phyloP scores from a whole-genome alignment of 2,329 filamentous ascomycete genomes.

The Aspergillus intermedius region DNA sequence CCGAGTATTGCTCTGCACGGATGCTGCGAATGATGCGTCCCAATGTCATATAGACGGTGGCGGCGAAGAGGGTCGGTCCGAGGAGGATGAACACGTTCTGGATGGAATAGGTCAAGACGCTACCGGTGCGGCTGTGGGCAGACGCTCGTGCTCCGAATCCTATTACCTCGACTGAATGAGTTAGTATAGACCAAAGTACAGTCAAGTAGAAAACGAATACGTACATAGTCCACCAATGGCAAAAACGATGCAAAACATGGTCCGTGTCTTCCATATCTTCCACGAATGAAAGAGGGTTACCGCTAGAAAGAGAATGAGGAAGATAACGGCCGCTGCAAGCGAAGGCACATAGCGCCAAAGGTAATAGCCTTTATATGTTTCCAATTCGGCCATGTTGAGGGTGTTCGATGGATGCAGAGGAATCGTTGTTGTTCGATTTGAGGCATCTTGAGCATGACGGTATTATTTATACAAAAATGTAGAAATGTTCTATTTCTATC shows the following conservation, averaged over 20 bases:
- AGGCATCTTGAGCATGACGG: neutral
- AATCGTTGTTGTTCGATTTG: neutral
- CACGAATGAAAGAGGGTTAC: conserved; percentile 20
- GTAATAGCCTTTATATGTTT: conserved; percentile 15
- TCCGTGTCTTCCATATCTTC: conserved; percentile 20
- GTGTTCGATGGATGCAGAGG: neutral
- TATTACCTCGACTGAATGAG: conserved; percentile 29
- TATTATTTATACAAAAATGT: neutral
- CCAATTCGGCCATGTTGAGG: conserved; percentile 14
- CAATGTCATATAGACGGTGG: conserved; percentile 46
- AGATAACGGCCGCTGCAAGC: conserved; percentile 16
- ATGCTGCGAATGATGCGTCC: conserved; percentile 40
- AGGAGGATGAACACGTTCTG: conserved; percentile 43
- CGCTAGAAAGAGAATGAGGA: conserved; percentile 22
- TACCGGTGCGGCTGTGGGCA: conserved; percentile 15
- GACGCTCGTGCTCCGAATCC: conserved; percentile 18
- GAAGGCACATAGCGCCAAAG: conserved; percentile 25
- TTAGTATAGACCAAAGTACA: neutral
- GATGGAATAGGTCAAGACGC: conserved; percentile 32
- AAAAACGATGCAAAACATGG: conserved; percentile 29
- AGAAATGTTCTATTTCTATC: neutral
- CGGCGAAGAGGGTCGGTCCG: conserved; percentile 45
- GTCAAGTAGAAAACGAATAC: conserved; percentile 4
- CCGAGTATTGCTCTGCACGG: conserved; percentile 35
- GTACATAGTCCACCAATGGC: conserved; percentile 32